Evolutionary conservation across 331 rosid genomes (phyloP), one percentile per base, ranked within the genome.

Genomic region (Quercus phellos): DNA sequence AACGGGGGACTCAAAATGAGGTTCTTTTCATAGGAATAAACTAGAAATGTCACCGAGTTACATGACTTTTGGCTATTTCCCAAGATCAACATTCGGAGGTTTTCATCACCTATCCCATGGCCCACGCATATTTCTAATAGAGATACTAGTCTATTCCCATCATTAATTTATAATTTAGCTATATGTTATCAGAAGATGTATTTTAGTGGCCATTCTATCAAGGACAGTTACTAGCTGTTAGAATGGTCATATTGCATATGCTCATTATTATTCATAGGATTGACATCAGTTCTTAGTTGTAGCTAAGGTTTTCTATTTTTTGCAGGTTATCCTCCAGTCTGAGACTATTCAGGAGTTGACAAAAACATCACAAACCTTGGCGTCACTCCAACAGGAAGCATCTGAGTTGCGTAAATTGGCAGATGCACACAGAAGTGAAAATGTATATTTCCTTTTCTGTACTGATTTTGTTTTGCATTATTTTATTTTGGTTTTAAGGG

Each of bases 291-390:
- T 75, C 46, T 68, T 24, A 26, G 51, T 34, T 51, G 38, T 60
- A 68, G 55, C 58, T 76, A 58, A 81, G 51, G 26, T 79, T 77
- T 64, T 69, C 70, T 16, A 19, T 77, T 22, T 78, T 68, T 24
- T 16, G 54, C 87, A 95, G 99, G 99, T 92, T 81, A 81, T 91
- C 79, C 99, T 95, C 71, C 98, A 91, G 86, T 92, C 99, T 0
- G 98, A 95, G 85, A 92, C 99, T 42, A 92, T 95, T 72, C 98
- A 92, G 69, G 99, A 95, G 87, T 83, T 95, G 86, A 95, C 89
- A 14, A 91, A 86, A 90, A 92, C 97, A 18, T 95, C 99, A 1
- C 84, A 88, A 75, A 84, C 87, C 19, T 83, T 95, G 79, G 90
- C 93, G 55, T 64, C 73, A 68, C 88, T 90, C 61, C 98, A 89